phyloP scores from a whole-genome alignment of 1,284 basidiomycete species.

The Amylostereum areolatum region DNA sequence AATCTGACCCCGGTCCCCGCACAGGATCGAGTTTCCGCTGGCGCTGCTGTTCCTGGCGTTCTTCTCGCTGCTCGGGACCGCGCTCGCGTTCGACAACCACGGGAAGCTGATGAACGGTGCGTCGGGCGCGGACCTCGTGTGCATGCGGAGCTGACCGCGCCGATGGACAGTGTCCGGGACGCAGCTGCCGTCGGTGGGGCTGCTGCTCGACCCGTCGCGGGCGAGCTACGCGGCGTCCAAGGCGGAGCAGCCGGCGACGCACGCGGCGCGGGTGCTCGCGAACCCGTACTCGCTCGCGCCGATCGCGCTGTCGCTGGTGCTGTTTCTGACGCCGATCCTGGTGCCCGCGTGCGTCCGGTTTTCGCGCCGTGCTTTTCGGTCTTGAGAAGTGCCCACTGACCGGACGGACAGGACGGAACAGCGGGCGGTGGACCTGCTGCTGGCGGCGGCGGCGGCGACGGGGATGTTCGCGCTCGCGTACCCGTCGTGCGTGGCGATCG shows the following conservation, averaged over 20 bases:
- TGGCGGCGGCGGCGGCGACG: conserved; percentile 69
- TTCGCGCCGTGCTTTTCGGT: not conserved
- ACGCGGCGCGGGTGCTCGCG: conserved; percentile 35
- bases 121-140: conserved; percentile 17
- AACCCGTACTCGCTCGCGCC: conserved; percentile 45
- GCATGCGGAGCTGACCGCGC: not conserved
- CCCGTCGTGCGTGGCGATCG: conserved; percentile 72
- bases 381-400: no score
- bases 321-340: conserved; percentile 38
- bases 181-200: conserved; percentile 43
- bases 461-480: conserved; percentile 81
- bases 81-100: conserved; percentile 61
- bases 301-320: conserved; percentile 35
- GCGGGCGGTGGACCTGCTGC: conserved; percentile 62
- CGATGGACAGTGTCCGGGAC: conserved; percentile 40
- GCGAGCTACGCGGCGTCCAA: no score
- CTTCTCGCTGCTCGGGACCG: conserved; percentile 46
- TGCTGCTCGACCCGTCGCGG: conserved; percentile 38
- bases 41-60: conserved; percentile 55
- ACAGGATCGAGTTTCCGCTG: conserved; percentile 67
- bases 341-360: conserved; percentile 40
- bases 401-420: conserved; percentile 57
- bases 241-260: no score
- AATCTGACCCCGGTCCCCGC: not conserved
- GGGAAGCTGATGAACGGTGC: conserved; percentile 60